A percentile compares a stretch with the other conserved stretches of the same genome.
Evolutionary conservation across 352 stramenopile species (phyloP).

Genomic region (Phytophthora megakarya): DNA sequence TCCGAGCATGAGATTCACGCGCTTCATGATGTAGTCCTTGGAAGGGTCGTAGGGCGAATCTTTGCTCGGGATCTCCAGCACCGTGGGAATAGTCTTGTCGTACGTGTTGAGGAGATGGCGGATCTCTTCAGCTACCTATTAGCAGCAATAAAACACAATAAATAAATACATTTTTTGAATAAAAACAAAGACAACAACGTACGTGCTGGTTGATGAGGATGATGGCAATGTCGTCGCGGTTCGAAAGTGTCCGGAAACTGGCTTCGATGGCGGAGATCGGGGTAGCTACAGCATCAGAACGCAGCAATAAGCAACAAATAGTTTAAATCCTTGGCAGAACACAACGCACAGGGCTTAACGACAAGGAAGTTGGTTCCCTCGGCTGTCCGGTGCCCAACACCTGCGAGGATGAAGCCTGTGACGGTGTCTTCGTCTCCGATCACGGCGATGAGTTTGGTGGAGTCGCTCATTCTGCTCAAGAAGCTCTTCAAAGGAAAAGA

Average conservation of each 20-base stretch:
- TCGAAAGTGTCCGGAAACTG: slow-evolving; percentile 93
- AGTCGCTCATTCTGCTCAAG: slow-evolving; percentile 62
- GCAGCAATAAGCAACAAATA: slow-evolving; percentile 1
- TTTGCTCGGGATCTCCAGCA: slow-evolving; percentile 98
- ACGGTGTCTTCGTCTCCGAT: slow-evolving; percentile 97
- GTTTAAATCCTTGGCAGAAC: background rate
- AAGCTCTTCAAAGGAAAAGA: slow-evolving; percentile 1
- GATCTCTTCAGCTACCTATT: slow-evolving; percentile 96
- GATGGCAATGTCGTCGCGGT: slow-evolving; percentile 97
- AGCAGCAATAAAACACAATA: background rate
- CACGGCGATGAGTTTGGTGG: slow-evolving; percentile 87
- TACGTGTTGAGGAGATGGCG: slow-evolving; percentile 98
- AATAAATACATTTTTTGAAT: background rate
- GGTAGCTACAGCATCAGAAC: slow-evolving; percentile 59
- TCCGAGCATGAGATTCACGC: slow-evolving; percentile 94
- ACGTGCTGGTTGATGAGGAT: slow-evolving; percentile 99
- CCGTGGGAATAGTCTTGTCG: slow-evolving; percentile 97
- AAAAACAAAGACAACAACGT: slow-evolving; percentile 14
- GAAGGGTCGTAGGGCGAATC: slow-evolving; percentile 95
- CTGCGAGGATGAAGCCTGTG: slow-evolving; percentile 97
- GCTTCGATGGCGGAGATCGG: slow-evolving; percentile 91
- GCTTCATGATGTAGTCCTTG: slow-evolving; percentile 99
- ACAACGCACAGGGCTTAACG: slow-evolving; percentile 91
- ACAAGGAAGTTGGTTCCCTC: slow-evolving; percentile 97
- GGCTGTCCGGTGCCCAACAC: slow-evolving; percentile 94